Percentiles rank a stretch among this genome's conserved stretches.
Evolutionary conservation across 306 rosid species (phyloP).

Genomic region (Hylodesmum podocarpum): DNA sequence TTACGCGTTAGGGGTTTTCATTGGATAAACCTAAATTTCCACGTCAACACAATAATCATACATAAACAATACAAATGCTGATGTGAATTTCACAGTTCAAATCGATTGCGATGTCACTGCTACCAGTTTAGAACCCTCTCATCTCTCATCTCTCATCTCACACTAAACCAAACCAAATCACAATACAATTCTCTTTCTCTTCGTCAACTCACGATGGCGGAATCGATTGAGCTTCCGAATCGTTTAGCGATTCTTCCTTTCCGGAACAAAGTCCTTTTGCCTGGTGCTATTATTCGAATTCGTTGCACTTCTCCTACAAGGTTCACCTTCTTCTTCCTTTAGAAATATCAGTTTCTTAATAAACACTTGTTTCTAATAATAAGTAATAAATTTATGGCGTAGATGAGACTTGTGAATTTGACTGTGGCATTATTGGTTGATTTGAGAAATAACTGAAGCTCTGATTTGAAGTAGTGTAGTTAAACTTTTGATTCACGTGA

Average conservation of each 20-base stretch:
- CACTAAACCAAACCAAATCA: not conserved
- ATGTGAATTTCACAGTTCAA: too few relatives aligned
- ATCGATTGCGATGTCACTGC: not conserved
- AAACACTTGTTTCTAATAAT: not conserved
- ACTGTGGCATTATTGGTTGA: not conserved
- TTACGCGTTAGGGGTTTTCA: not conserved
- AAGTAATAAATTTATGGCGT: not conserved
- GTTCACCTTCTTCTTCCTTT: slow-evolving; percentile 24
- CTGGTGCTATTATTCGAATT: slow-evolving; percentile 95
- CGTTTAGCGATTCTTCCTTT: slow-evolving; percentile 97
- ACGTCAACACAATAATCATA: not conserved
- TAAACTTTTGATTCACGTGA: not conserved
- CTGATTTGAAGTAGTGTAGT: slow-evolving; percentile 1
- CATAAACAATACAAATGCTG: not conserved
- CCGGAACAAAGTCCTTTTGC: slow-evolving; percentile 93
- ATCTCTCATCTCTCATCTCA: not conserved
- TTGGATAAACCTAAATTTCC: slow-evolving; percentile 11
- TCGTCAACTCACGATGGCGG: slow-evolving; percentile 53
- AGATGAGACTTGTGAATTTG: not conserved
- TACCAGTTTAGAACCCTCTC: not conserved
- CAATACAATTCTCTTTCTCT: not conserved
- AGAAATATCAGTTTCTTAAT: too few relatives aligned
- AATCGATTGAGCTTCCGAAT: slow-evolving; percentile 86
- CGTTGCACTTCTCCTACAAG: slow-evolving; percentile 98
- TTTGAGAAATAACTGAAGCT: slow-evolving; percentile 1